These are phyloP conservation scores for Cronartium quercuum DNA, from an alignment of 1,284 basidiomycete species.

Conservation along the genomic window DNA sequence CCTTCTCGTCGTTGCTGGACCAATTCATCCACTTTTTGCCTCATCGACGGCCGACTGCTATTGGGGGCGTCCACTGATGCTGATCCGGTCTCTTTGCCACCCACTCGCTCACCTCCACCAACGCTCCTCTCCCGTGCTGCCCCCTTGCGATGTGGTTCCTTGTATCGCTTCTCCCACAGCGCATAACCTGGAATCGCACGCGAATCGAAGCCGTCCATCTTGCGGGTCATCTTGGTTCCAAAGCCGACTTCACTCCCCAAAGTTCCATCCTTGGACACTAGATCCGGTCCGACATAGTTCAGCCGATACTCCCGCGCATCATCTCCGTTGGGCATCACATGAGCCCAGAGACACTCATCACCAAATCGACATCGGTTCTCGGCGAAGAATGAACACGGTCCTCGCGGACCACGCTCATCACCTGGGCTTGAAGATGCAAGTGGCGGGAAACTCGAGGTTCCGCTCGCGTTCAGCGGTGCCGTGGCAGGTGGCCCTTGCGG, in stretches of 20 bases:
- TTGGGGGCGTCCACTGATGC: neutral
- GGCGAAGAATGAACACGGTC: constrained; percentile 44
- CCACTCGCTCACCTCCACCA: neutral
- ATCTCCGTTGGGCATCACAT: constrained; percentile 41
- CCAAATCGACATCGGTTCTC: constrained; percentile 44
- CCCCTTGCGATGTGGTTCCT: neutral
- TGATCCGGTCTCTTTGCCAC: neutral
- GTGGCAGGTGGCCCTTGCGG: neutral
- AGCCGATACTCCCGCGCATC: constrained; percentile 41
- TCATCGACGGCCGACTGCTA: constrained; percentile 17
- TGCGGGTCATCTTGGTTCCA: neutral
- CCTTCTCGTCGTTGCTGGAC: neutral
- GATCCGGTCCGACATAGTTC: constrained; percentile 41
- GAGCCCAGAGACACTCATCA: constrained; percentile 42
- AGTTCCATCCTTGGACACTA: constrained; percentile 15
- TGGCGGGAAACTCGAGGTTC: neutral
- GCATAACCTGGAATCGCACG: neutral
- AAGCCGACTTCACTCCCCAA: neutral
- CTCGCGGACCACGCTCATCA: constrained; percentile 37
- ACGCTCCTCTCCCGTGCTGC: no score
- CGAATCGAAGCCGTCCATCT: neutral
- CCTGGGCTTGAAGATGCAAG: neutral
- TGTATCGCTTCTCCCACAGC: neutral
- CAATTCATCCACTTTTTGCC: neutral
- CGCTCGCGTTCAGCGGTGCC: neutral